A percentile compares a stretch with the other conserved stretches of the same genome.
Conservation (phyloP, 2,329 filamentous ascomycete genomes). For the Ophiostoma sp. region DNA sequence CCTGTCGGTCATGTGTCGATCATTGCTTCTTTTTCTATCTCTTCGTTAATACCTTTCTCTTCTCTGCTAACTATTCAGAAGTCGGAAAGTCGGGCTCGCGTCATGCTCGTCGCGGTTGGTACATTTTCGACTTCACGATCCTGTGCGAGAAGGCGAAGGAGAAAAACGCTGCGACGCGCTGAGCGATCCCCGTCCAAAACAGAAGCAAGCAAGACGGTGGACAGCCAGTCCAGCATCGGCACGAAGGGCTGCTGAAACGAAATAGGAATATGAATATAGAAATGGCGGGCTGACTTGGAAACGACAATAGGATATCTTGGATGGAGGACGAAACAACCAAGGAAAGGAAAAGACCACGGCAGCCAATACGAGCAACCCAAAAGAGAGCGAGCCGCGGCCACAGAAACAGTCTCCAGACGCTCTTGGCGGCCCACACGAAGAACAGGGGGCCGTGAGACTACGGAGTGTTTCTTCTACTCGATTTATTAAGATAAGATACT, state of each 20-base stretch:
- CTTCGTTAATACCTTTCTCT: no score
- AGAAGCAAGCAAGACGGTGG: not conserved
- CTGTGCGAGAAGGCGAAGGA: no score
- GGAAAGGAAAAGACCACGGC: not conserved
- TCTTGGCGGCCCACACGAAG: constrained; percentile 4
- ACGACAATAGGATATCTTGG: not conserved
- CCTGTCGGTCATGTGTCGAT: no score
- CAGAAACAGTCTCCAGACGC: not conserved
- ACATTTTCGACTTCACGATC: no score
- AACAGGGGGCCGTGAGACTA: not conserved
- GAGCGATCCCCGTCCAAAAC: no score
- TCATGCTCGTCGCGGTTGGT: no score
- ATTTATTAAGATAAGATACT: not conserved
- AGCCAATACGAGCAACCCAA: no score
- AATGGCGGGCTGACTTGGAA: not conserved
- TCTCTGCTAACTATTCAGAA: no score
- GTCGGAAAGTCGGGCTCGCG: no score
- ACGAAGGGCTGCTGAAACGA: constrained; percentile 4
- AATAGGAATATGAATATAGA: not conserved
- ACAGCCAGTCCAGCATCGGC: not conserved
- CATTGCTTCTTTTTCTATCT: no score
- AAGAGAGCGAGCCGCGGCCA: not conserved
- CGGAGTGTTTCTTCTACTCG: not conserved
- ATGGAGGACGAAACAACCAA: not conserved
- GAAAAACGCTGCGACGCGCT: no score